A percentile compares a stretch with the other conserved stretches of the same genome.
phyloP scores from a whole-genome alignment of 768 basidiomycete species.

The Leccinum imitatum region DNA sequence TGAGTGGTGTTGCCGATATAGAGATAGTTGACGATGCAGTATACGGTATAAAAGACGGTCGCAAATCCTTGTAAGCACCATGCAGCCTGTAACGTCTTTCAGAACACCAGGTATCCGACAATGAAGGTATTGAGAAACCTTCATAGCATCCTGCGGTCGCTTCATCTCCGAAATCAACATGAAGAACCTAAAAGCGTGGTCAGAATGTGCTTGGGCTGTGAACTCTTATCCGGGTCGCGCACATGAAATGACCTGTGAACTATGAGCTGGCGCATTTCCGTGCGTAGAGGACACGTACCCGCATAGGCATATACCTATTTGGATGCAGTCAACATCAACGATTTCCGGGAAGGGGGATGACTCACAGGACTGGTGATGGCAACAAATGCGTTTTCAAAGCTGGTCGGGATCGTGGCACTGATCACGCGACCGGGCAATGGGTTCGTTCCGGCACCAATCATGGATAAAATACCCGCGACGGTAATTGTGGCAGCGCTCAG shows the following conservation, averaged over 20 bases:
- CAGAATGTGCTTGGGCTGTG: background rate
- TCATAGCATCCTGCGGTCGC: constrained; percentile 53
- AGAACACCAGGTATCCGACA: background rate
- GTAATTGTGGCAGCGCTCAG: constrained; percentile 43
- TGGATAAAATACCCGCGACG: constrained; percentile 47
- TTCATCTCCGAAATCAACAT: constrained; percentile 59
- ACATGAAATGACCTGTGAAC: constrained; percentile 52
- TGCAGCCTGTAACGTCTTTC: constrained; percentile 32
- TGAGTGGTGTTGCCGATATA: constrained; percentile 41
- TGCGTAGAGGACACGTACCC: constrained; percentile 5
- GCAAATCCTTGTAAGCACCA: constrained; percentile 55
- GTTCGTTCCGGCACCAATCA: constrained; percentile 50
- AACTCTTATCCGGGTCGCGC: constrained; percentile 4
- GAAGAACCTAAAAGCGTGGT: constrained; percentile 45
- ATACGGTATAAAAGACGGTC: constrained; percentile 50
- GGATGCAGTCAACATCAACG: background rate
- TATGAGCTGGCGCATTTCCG: background rate
- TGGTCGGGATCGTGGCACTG: constrained; percentile 37
- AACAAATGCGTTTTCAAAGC: constrained; percentile 37
- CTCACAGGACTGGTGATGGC: constrained; percentile 7
- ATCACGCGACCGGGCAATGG: constrained; percentile 36
- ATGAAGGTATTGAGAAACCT: constrained; percentile 37
- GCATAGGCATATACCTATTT: constrained; percentile 6
- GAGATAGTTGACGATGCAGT: constrained; percentile 44
- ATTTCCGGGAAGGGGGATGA: background rate